Evolutionary conservation across 495 filamentous ascomycete genomes (phyloP).

Genomic region (Amorphotheca resinae): DNA sequence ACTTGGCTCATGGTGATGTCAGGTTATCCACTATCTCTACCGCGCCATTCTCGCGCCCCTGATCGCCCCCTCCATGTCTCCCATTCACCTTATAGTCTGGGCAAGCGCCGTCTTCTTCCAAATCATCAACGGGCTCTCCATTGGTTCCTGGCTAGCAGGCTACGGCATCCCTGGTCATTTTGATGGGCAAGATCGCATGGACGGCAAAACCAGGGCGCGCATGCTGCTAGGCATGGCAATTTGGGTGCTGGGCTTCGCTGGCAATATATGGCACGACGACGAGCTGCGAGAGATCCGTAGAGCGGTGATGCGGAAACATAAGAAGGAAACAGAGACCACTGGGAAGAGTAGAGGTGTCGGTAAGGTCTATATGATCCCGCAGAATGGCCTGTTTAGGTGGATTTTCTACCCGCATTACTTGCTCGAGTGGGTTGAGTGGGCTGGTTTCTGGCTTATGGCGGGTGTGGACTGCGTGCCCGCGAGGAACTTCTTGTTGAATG

Average conservation of each 20-base stretch:
- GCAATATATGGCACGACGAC: conserved; percentile 77
- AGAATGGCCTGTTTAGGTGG: conserved; percentile 66
- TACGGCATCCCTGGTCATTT: conserved; percentile 51
- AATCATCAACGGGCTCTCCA: conserved; percentile 57
- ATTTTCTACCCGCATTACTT: conserved; percentile 90
- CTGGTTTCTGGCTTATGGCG: conserved; percentile 67
- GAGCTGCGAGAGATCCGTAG: conserved; percentile 66
- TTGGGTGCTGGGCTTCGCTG: conserved; percentile 57
- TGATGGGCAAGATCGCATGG: conserved; percentile 36
- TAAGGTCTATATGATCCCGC: conserved; percentile 86
- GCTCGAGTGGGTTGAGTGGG: conserved; percentile 93
- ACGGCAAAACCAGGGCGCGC: conserved; percentile 4
- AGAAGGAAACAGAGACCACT: conserved; percentile 23
- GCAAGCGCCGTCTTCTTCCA: conserved; percentile 55
- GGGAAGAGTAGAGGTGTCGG: conserved; percentile 35
- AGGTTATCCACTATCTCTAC: conserved; percentile 72
- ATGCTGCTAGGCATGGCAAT: conserved; percentile 39
- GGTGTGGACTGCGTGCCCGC: conserved; percentile 54
- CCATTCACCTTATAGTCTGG: conserved; percentile 58
- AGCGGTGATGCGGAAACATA: conserved; percentile 36
- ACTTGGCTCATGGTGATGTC: conserved; percentile 8
- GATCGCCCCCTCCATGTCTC: conserved; percentile 82
- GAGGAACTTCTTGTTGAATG: conserved; percentile 70
- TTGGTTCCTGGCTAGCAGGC: conserved; percentile 71
- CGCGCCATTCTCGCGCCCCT: conserved; percentile 73